Conservation (phyloP, 75 land plant genomes). For the Ceratopteris richardii region DNA sequence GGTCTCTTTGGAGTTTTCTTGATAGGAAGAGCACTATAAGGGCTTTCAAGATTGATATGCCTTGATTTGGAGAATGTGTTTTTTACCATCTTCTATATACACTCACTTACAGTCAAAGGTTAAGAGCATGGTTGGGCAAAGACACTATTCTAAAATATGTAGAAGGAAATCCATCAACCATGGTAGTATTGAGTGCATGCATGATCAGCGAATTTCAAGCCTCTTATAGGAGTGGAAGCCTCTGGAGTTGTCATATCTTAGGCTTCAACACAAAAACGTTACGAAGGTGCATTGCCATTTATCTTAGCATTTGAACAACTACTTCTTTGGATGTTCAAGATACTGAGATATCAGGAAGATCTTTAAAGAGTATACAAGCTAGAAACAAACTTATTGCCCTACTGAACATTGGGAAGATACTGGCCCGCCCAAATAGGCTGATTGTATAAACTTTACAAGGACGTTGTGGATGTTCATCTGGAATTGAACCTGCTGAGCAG, state of each 20-base stretch:
- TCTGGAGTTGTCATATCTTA: neutral
- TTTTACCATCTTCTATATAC: neutral
- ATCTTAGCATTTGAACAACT: neutral
- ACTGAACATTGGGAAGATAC: neutral
- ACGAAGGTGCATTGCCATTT: neutral
- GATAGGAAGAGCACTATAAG: too few relatives aligned
- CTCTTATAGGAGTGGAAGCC: neutral
- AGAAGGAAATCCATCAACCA: too few relatives aligned
- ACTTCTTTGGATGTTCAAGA: neutral
- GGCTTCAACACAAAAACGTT: neutral
- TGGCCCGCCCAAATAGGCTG: neutral
- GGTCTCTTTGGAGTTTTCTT: too few relatives aligned
- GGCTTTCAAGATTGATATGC: too few relatives aligned
- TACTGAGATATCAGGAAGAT: slow-evolving; percentile 5
- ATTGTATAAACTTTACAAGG: neutral
- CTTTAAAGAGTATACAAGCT: slow-evolving; percentile 1
- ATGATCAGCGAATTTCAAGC: too few relatives aligned
- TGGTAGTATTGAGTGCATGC: too few relatives aligned
- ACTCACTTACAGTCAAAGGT: slow-evolving; percentile 1
- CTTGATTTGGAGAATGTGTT: too few relatives aligned
- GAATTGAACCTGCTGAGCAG: neutral
- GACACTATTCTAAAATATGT: neutral
- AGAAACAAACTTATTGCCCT: neutral
- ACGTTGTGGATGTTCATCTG: neutral
- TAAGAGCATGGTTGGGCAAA: neutral